Conservation (phyloP, 2,329 filamentous ascomycete genomes). For the Aspergillus thermomutatus region DNA sequence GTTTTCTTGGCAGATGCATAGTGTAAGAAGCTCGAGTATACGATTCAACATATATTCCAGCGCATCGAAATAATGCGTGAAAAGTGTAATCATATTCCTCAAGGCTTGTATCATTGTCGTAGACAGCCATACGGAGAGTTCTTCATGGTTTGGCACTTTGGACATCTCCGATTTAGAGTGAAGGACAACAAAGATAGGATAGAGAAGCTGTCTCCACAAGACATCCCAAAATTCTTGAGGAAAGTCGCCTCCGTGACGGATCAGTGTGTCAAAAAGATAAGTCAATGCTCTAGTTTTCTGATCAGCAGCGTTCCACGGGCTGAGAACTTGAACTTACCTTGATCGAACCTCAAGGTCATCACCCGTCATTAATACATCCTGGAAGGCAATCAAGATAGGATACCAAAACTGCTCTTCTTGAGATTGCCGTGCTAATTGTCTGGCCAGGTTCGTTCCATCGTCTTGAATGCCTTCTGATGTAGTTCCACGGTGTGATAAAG, state of each 20-base stretch:
- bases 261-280: constrained; percentile 93
- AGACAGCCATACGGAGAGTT: constrained; percentile 96
- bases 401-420: constrained; percentile 99
- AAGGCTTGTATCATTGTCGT: constrained; percentile 99
- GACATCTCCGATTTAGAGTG: constrained; percentile 95
- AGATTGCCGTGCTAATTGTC: constrained; percentile 72
- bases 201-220: constrained; percentile 92
- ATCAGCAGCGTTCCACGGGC: constrained; percentile 6
- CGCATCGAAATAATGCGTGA: constrained; percentile 96
- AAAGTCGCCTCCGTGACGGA: constrained; percentile 86
- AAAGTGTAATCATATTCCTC: constrained; percentile 96
- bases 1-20: constrained; percentile 99
- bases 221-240: constrained; percentile 97
- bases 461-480: constrained; percentile 45
- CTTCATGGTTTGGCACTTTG: constrained; percentile 92
- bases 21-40: constrained; percentile 88
- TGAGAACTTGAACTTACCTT: constrained; percentile 32
- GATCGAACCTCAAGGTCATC: constrained; percentile 95
- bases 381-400: constrained; percentile 94
- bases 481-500: constrained; percentile 66
- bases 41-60: constrained; percentile 97
- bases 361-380: constrained; percentile 98
- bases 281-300: constrained; percentile 63
- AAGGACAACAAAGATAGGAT: constrained; percentile 97
- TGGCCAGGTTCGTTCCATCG: constrained; percentile 49